A percentile compares a stretch with the other conserved stretches of the same genome.
These are phyloP conservation scores for Spathaspora sp. DNA, from an alignment of 1,139 yeast species.

Conservation along the genomic window DNA sequence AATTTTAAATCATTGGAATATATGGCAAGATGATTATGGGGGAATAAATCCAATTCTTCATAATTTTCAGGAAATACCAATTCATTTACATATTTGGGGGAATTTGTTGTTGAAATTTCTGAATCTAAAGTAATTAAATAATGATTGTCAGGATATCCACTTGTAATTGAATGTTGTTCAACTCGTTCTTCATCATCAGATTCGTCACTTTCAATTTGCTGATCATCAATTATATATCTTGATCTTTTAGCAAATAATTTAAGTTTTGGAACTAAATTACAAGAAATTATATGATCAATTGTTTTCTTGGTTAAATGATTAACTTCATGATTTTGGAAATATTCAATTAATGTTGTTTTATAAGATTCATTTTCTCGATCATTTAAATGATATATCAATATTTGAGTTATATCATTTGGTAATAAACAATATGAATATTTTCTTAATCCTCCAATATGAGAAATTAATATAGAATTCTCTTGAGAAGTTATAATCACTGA, in stretches of 20 bases:
- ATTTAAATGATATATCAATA: slow-evolving; percentile 27
- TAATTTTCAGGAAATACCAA: slow-evolving; percentile 15
- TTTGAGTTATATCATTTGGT: slow-evolving; percentile 34
- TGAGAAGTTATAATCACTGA: slow-evolving; percentile 33
- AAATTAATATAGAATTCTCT: slow-evolving; percentile 29
- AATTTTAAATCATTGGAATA: slow-evolving; percentile 42
- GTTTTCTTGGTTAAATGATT: slow-evolving; percentile 49
- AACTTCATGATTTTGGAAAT: slow-evolving; percentile 23
- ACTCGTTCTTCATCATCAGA: slow-evolving; percentile 2
- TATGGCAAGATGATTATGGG: slow-evolving; percentile 35
- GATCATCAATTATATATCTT: slow-evolving; percentile 42
- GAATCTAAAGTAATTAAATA: slow-evolving; percentile 36
- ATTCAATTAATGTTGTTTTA: slow-evolving; percentile 22
- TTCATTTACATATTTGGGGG: slow-evolving; percentile 16
- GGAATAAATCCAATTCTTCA: slow-evolving; percentile 31
- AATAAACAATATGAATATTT: slow-evolving; percentile 41
- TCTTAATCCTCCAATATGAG: slow-evolving; percentile 44
- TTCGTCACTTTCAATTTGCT: slow-evolving; percentile 18
- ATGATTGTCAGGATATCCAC: slow-evolving; percentile 12
- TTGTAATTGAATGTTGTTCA: slow-evolving; percentile 1
- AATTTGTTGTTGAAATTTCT: slow-evolving; percentile 37
- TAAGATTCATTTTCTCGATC: slow-evolving; percentile 21
- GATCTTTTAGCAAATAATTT: slow-evolving; percentile 47
- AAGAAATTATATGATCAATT: slow-evolving; percentile 51
- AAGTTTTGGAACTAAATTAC: slow-evolving; percentile 46